Percentiles rank a stretch among this genome's conserved stretches.
Evolutionary conservation across 1,139 yeast genomes (phyloP).

Genomic region (Yamadazyma spencermartinsiae): DNA sequence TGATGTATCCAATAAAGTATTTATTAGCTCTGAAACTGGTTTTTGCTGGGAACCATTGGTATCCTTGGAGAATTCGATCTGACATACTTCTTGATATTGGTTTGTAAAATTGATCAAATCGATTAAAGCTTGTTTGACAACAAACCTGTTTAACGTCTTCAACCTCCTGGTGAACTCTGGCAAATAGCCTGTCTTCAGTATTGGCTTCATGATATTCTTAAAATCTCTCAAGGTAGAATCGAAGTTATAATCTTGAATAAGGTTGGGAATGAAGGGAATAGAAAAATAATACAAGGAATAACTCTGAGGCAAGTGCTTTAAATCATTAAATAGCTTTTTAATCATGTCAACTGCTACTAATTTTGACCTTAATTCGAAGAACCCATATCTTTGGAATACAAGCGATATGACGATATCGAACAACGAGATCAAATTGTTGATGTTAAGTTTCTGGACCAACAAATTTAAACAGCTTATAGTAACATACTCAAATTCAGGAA

Average conservation of each 20-base stretch:
- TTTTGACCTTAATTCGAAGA: constrained; percentile 50
- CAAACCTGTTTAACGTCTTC: constrained; percentile 68
- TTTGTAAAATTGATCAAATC: constrained; percentile 60
- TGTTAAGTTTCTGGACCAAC: constrained; percentile 51
- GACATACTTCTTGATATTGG: constrained; percentile 49
- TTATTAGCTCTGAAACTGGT: constrained; percentile 46
- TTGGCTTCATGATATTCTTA: constrained; percentile 27
- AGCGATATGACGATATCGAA: constrained; percentile 48
- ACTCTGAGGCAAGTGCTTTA: constrained; percentile 33
- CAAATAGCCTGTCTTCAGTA: constrained; percentile 31
- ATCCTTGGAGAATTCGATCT: constrained; percentile 29
- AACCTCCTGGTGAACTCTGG: constrained; percentile 58
- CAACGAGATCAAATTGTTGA: constrained; percentile 51
- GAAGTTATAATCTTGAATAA: constrained; percentile 27
- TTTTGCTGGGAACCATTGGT: constrained; percentile 28
- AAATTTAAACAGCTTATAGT: constrained; percentile 70
- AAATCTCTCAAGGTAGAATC: constrained; percentile 22
- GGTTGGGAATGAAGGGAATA: constrained; percentile 46
- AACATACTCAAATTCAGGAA: constrained; percentile 56
- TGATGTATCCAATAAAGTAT: constrained; percentile 60
- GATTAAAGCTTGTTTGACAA: constrained; percentile 73
- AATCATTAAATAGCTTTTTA: constrained; percentile 35
- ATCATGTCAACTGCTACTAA: constrained; percentile 47
- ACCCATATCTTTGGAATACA: constrained; percentile 62
- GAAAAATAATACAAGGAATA: constrained; percentile 53